Evolutionary conservation across 768 basidiomycete species (phyloP), one percentile per base, ranked within the genome.

Genomic region (Pholiota molesta): DNA sequence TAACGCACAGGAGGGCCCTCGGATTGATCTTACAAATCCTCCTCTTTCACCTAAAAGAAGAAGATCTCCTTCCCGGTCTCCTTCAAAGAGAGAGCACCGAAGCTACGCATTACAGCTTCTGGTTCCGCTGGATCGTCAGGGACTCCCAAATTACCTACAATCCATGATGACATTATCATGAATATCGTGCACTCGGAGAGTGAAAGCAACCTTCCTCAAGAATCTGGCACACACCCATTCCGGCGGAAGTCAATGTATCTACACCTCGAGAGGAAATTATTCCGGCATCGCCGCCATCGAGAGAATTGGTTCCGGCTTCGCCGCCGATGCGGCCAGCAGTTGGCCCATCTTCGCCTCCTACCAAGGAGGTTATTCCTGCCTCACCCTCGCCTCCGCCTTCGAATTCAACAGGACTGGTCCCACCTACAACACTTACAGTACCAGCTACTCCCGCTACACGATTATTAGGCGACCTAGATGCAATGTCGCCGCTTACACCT

Each of bases 401-500:
- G 19, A 19, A 55, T 29, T 47, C 63, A 23, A 49, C 54, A 4
- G 57, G 26, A 29, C 42, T 37, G 21, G 23, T 14, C 11, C 47
- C 23, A 10, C 28, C 56, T 49, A 44, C 21, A 7, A 39, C 44
- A 33, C 23, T 53, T 21, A 35, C 55, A 39, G 55, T 68, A 55
- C 68, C 66, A 37, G 60, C 68, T 35, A 71, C 65, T 13, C 65
- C 70, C 39, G 64, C 57, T 33, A 62, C 67, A 10, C 49, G 55
- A 42, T 65, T 64, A 21, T 63, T 68, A 19, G 66, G 66, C 62
- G 62, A 64, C 29, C 55, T 67, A 52, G 68, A 67, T 1, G 63
- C 68, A 29, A 66, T 73, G 65, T 78, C 77, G n/a, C 74, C 75
- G 14, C 61, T 87, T 37, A 85, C 86, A 7, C 85, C 86, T 7